A percentile compares a stretch with the other conserved stretches of the same genome.
phyloP scores from a whole-genome alignment of 1,284 basidiomycete species.

The Agaricales sp. region DNA sequence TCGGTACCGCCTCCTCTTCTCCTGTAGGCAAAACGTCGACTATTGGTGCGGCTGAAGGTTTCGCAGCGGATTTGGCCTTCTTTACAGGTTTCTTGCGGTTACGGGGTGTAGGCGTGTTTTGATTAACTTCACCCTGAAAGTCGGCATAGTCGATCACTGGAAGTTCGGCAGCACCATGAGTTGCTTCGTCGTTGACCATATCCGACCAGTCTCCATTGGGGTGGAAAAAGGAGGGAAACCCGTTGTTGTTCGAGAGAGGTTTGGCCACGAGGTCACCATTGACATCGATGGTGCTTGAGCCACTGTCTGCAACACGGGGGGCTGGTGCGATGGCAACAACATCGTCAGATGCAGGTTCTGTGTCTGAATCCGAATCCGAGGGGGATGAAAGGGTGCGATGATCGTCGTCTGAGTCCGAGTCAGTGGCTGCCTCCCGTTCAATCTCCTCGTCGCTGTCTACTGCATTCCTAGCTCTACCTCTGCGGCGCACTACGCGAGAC shows the following conservation, averaged over 20 bases:
- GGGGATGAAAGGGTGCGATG: constrained; percentile 42
- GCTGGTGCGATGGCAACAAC: constrained; percentile 29
- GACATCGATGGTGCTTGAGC: constrained; percentile 58
- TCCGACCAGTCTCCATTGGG: constrained; percentile 62
- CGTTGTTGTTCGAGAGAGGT: constrained; percentile 20
- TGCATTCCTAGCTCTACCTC: constrained; percentile 45
- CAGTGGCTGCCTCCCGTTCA: constrained; percentile 53
- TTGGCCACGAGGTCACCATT: constrained; percentile 22
- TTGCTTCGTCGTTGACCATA: constrained; percentile 66
- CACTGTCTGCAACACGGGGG: constrained; percentile 24
- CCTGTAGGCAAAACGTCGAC: constrained; percentile 14
- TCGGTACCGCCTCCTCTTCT: constrained; percentile 12
- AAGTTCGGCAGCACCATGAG: constrained; percentile 47
- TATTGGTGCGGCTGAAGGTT: constrained; percentile 14
- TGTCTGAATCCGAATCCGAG: constrained; percentile 58
- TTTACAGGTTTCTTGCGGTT: constrained; percentile 27
- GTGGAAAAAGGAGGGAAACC: constrained; percentile 36
- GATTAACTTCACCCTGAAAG: constrained; percentile 34
- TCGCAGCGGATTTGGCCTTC: constrained; percentile 13
- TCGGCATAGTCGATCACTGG: constrained; percentile 76
- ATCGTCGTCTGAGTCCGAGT: constrained; percentile 49
- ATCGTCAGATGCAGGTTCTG: constrained; percentile 53
- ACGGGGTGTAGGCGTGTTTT: constrained; percentile 20
- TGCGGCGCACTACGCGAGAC: constrained; percentile 28
- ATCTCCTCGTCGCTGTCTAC: constrained; percentile 68